Base-by-base conservation (phyloP, 2,329 filamentous ascomycete species). In the Claviceps sorghi region DNA sequence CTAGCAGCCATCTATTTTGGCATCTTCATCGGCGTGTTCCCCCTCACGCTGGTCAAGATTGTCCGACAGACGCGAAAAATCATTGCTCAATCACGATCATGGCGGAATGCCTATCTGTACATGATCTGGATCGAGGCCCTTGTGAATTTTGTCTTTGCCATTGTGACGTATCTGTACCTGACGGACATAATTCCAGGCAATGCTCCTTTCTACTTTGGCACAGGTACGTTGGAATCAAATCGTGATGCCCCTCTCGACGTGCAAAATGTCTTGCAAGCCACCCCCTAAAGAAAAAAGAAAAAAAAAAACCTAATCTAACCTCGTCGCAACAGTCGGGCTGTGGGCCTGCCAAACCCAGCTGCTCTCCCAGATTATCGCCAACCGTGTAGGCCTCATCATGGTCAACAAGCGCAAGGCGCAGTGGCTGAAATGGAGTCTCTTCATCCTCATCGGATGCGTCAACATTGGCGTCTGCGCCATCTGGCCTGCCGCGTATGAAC, bases 311-410 rank as follows among this genome's bases (percentile, higher is more conserved):
- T 43, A 7, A 26, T 43, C 21, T 17, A 13, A 15, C 21, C 11
- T 11, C 13, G 13, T 17, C 4, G 10, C 9, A 11, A 29, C 30
- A 55, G 55, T 55, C 5, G 21, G 40, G 11, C 48, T 59, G 15
- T 60, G 58, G 56, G 53, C 55, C 6, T 53, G 63, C 13, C 61
- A 66, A 45, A 69, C 69, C 6, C 69, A 72, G 41, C 60, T 72
- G 0, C 58, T 72, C 4, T 67, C 70, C 51, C 70, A 73, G 53
- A 72, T 72, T 48, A 72, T 72, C 51, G 67, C 69, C 53, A 72
- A 73, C 52, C 69, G 70, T 44, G 67, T 72, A 15, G 60, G 65
- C 0, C 60, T 73, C 6, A 70, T 73, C 40, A 69, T 69, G 49
- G 64, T 65, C 42, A 64, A 69, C 52, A 64, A 64, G 26, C 62